Evolutionary conservation across 169 alveolate species (phyloP).

Genomic region (Amoebophrya sp.): DNA sequence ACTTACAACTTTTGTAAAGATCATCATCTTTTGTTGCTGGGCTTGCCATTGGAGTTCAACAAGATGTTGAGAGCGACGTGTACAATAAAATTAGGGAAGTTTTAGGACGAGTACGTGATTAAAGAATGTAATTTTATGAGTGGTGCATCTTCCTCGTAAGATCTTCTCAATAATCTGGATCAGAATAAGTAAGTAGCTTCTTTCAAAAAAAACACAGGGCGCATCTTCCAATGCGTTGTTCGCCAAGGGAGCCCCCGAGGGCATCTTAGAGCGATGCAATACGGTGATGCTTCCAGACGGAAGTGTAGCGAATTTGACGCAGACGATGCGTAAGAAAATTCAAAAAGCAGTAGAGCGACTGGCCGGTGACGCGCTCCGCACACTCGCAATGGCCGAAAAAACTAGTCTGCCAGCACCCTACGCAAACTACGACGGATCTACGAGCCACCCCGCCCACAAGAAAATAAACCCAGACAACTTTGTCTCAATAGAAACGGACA

Average conservation of each 20-base stretch:
- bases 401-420: background rate
- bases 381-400: slow-evolving; percentile 41
- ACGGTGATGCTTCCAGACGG: slow-evolving; percentile 70
- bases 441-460: slow-evolving; percentile 40
- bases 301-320: slow-evolving; percentile 65
- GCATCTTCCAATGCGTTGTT: slow-evolving; percentile 61
- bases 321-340: slow-evolving; percentile 60
- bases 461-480: slow-evolving; percentile 39
- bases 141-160: no score
- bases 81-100: no score
- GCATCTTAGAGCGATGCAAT: slow-evolving; percentile 75
- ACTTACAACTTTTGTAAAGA: no score
- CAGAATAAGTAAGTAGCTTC: no score
- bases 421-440: slow-evolving; percentile 33
- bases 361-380: slow-evolving; percentile 40
- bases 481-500: slow-evolving; percentile 73
- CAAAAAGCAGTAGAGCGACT: slow-evolving; percentile 64
- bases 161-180: no score
- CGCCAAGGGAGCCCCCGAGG: slow-evolving; percentile 99
- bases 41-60: no score
- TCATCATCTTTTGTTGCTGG: no score
- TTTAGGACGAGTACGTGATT: no score
- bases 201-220: no score
- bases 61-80: no score
- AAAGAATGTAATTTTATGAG: no score